Conservation (phyloP, 1,284 basidiomycete genomes). For the Tilletiaria anomala region DNA sequence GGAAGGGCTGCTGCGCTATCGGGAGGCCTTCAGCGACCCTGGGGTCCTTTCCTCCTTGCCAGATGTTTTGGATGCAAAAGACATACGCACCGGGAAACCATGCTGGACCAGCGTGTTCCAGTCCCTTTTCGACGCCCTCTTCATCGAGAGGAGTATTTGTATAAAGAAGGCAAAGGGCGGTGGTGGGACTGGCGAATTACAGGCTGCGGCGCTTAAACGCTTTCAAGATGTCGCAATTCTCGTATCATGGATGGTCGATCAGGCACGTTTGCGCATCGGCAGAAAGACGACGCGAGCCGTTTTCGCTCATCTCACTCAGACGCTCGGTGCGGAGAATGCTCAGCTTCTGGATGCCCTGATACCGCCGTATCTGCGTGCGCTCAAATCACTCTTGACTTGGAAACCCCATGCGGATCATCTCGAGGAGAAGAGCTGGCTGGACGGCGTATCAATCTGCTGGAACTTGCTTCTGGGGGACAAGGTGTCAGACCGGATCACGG, state of each 20-base stretch:
- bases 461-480: slow-evolving; percentile 13
- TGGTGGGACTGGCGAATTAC: not conserved
- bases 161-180: too few species aligned
- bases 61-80: too few species aligned
- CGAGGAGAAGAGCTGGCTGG: slow-evolving; percentile 53
- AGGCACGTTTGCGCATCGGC: slow-evolving; percentile 45
- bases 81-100: slow-evolving; percentile 48
- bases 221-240: slow-evolving; percentile 53
- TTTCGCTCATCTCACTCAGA: slow-evolving; percentile 54
- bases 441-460: slow-evolving; percentile 57
- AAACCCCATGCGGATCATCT: slow-evolving; percentile 65
- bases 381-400: slow-evolving; percentile 53
- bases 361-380: slow-evolving; percentile 64
- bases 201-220: slow-evolving; percentile 44
- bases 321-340: slow-evolving; percentile 44
- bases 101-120: slow-evolving; percentile 62
- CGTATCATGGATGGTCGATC: slow-evolving; percentile 58
- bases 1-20: slow-evolving; percentile 51
- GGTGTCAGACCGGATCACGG: too few species aligned
- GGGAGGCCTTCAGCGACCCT: slow-evolving; percentile 51
- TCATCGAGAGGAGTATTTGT: slow-evolving; percentile 49
- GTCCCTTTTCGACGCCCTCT: slow-evolving; percentile 54
- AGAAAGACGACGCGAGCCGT: slow-evolving; percentile 46
- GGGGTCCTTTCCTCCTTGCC: too few species aligned
- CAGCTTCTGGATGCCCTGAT: slow-evolving; percentile 54